phyloP scores from a whole-genome alignment of 352 stramenopile species.

The Globisporangium okanoganense region DNA sequence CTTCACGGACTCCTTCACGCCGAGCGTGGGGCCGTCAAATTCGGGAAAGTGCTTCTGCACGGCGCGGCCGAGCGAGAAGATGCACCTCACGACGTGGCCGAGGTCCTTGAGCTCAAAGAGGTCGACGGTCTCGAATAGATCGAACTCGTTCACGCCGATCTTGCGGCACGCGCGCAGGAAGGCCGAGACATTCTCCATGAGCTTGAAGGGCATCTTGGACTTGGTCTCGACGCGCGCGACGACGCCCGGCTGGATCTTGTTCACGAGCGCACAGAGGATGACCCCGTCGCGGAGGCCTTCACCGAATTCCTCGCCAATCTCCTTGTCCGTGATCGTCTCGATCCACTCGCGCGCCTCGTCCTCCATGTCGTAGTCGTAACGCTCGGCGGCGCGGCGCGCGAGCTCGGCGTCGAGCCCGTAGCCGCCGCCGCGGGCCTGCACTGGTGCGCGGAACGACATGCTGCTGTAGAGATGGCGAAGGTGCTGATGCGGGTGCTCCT shows the following conservation, averaged over 20 bases:
- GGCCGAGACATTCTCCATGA: slow-evolving; percentile 89
- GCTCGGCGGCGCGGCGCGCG: slow-evolving; percentile 73
- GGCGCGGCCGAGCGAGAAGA: slow-evolving; percentile 68
- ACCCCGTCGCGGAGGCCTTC: slow-evolving; percentile 74
- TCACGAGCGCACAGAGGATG: slow-evolving; percentile 81
- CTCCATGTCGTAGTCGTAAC: slow-evolving; percentile 89
- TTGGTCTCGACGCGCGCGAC: slow-evolving; percentile 75
- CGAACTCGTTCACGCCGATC: slow-evolving; percentile 88
- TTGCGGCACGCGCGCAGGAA: slow-evolving; percentile 82
- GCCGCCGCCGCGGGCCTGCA: slow-evolving; percentile 67
- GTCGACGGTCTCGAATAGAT: slow-evolving; percentile 89
- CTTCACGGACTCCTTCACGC: slow-evolving; percentile 77
- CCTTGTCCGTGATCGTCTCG: slow-evolving; percentile 68
- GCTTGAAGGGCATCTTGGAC: slow-evolving; percentile 90
- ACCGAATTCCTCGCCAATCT: slow-evolving; percentile 80
- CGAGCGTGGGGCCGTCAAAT: slow-evolving; percentile 70
- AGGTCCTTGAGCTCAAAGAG: slow-evolving; percentile 89
- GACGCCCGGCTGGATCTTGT: slow-evolving; percentile 66
- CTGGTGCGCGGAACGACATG: slow-evolving; percentile 30
- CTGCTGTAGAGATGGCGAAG: not conserved
- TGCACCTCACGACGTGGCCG: slow-evolving; percentile 72
- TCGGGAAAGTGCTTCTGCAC: slow-evolving; percentile 72
- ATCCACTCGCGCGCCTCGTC: slow-evolving; percentile 84
- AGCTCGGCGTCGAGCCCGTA: slow-evolving; percentile 91
- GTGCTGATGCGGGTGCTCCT: not conserved